Conservation (phyloP, 2,329 filamentous ascomycete species). For the Epichloe scottii region DNA sequence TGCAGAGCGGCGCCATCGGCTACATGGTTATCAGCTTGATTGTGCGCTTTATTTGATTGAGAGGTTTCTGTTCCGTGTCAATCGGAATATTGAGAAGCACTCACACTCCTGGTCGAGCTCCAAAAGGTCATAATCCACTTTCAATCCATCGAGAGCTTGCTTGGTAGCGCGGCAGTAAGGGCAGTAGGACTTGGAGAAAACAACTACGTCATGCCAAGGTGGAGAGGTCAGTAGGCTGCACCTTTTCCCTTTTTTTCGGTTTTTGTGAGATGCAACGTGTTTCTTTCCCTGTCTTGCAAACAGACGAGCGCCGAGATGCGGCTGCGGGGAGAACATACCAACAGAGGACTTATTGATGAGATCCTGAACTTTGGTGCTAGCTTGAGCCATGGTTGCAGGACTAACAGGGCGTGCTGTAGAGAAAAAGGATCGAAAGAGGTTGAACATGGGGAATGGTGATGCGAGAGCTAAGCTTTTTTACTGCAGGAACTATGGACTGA, state of each 20-base stretch:
- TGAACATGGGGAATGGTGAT: constrained; percentile 30
- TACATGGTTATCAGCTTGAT: constrained; percentile 21
- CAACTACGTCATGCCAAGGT: constrained; percentile 37
- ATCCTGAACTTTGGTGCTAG: constrained; percentile 68
- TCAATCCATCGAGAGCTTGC: constrained; percentile 53
- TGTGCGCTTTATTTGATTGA: not conserved
- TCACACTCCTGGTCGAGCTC: constrained; percentile 66
- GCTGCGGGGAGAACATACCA: constrained; percentile 36
- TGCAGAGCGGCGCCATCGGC: constrained; percentile 78
- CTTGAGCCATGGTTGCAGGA: constrained; percentile 65
- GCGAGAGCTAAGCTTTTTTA: not conserved
- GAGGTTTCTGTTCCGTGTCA: too few relatives aligned
- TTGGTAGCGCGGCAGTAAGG: constrained; percentile 81
- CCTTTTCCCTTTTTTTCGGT: not conserved
- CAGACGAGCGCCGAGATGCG: too few relatives aligned
- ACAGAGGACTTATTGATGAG: constrained; percentile 86
- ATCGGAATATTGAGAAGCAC: constrained; percentile 29
- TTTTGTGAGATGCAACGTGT: too few relatives aligned
- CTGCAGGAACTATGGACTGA: not conserved
- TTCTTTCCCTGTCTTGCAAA: not conserved
- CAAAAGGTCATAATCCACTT: constrained; percentile 60
- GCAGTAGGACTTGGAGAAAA: constrained; percentile 97
- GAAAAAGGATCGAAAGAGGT: constrained; percentile 64
- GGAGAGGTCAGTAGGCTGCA: not conserved
- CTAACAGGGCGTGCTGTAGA: constrained; percentile 29